Percentiles rank a stretch among this genome's conserved stretches.
phyloP scores from a whole-genome alignment of 2,329 filamentous ascomycete species.

The Colletotrichum scovillei region DNA sequence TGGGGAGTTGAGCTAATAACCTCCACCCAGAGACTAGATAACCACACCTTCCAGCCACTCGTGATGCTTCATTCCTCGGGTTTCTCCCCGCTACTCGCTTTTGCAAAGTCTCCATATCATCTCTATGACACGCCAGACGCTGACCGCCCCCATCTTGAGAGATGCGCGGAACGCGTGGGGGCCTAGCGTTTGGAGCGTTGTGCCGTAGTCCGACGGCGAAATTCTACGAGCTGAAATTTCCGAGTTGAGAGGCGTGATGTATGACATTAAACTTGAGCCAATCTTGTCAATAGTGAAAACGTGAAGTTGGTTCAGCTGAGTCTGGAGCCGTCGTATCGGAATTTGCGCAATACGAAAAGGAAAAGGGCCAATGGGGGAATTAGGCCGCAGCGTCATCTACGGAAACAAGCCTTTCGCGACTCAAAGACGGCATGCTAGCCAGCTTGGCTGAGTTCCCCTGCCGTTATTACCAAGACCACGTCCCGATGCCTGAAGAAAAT shows the following conservation, averaged over 20 bases:
- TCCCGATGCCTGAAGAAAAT: background rate
- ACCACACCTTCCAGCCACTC: background rate
- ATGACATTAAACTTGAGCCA: background rate
- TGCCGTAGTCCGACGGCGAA: background rate
- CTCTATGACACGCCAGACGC: background rate
- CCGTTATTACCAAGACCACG: background rate
- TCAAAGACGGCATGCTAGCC: background rate
- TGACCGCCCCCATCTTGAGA: background rate
- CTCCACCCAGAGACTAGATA: background rate
- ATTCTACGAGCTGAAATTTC: background rate
- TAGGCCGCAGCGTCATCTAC: background rate
- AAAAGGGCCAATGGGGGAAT: background rate
- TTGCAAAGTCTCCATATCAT: background rate
- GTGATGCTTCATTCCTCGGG: background rate
- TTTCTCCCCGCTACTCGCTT: background rate
- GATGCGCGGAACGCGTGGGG: background rate
- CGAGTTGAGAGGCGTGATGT: background rate
- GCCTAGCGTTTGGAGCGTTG: background rate
- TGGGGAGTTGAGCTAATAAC: background rate
- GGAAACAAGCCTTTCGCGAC: constrained; percentile 3
- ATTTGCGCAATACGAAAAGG: no score
- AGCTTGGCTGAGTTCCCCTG: background rate
- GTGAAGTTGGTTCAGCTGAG: background rate
- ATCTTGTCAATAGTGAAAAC: background rate
- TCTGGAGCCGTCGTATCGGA: background rate